Evolutionary conservation across 306 rosid species (phyloP).

Genomic region (Casuarina equisetifolia): DNA sequence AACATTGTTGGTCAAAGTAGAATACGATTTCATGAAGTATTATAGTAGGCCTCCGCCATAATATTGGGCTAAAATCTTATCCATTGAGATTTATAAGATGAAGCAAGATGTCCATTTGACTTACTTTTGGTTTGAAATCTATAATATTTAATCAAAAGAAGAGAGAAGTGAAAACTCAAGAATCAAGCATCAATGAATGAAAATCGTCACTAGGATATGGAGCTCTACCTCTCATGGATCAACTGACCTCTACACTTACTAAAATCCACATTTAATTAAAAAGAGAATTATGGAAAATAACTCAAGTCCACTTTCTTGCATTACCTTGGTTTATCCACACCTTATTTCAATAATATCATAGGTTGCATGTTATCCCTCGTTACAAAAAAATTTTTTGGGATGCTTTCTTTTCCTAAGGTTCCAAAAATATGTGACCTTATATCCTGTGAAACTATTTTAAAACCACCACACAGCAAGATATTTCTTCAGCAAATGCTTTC

Average conservation of each 20-base stretch:
- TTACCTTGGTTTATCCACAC: background rate
- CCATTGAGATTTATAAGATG: too few relatives aligned
- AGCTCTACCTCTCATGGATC: background rate
- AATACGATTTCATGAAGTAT: too few relatives aligned
- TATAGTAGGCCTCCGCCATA: too few relatives aligned
- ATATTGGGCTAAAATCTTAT: too few relatives aligned
- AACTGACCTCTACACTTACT: background rate
- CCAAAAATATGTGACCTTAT: too few relatives aligned
- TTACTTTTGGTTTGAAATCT: constrained; percentile 1
- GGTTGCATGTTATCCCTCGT: background rate
- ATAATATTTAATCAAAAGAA: constrained; percentile 5
- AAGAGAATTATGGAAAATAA: background rate
- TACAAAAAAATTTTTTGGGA: background rate
- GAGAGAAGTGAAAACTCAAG: constrained; percentile 15
- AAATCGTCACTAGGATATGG: constrained; percentile 6
- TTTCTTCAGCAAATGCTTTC: background rate
- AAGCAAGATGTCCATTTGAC: background rate
- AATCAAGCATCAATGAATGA: constrained; percentile 6
- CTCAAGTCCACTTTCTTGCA: background rate
- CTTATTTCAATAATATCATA: background rate
- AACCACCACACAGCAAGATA: constrained; percentile 1
- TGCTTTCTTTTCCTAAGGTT: too few relatives aligned
- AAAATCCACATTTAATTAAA: constrained; percentile 6
- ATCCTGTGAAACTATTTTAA: background rate
- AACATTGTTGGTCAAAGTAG: too few relatives aligned